phyloP scores from a whole-genome alignment of 768 basidiomycete species.

The Lentinula boryana region DNA sequence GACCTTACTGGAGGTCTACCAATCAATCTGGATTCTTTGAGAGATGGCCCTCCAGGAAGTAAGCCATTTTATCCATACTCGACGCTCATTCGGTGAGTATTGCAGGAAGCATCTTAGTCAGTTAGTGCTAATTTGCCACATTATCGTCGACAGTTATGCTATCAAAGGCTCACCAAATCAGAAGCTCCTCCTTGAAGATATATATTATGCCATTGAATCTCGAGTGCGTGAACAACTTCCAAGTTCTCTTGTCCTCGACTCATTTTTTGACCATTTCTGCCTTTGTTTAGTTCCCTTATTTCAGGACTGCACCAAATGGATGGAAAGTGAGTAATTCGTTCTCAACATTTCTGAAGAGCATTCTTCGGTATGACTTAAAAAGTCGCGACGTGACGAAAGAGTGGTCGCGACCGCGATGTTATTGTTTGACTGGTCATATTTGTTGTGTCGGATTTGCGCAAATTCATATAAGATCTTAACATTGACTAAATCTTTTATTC shows the following conservation, averaged over 20 bases:
- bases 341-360: not conserved
- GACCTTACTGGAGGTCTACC: slow-evolving; percentile 82
- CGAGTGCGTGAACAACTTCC: slow-evolving; percentile 45
- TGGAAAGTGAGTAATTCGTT: slow-evolving; percentile 69
- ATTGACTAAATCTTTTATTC: slow-evolving; percentile 11
- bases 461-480: not conserved
- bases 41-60: slow-evolving; percentile 83
- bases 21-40: slow-evolving; percentile 80
- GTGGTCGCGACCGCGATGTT: slow-evolving; percentile 55
- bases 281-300: slow-evolving; percentile 77
- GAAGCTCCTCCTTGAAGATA: slow-evolving; percentile 81
- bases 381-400: slow-evolving; percentile 2
- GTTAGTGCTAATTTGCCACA: slow-evolving; percentile 9
- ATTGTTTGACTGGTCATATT: slow-evolving; percentile 58
- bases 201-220: slow-evolving; percentile 88
- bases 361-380: not conserved
- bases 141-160: slow-evolving; percentile 54
- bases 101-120: slow-evolving; percentile 5
- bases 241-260: not conserved
- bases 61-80: slow-evolving; percentile 92
- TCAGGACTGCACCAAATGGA: slow-evolving; percentile 80
- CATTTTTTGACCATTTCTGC: slow-evolving; percentile 10
- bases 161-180: slow-evolving; percentile 90
- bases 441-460: slow-evolving; percentile 42
- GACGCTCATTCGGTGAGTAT: slow-evolving; percentile 76